These are phyloP conservation scores for Malassezia psittaci DNA, from an alignment of 1,284 basidiomycete genomes.

Conservation along the genomic window DNA sequence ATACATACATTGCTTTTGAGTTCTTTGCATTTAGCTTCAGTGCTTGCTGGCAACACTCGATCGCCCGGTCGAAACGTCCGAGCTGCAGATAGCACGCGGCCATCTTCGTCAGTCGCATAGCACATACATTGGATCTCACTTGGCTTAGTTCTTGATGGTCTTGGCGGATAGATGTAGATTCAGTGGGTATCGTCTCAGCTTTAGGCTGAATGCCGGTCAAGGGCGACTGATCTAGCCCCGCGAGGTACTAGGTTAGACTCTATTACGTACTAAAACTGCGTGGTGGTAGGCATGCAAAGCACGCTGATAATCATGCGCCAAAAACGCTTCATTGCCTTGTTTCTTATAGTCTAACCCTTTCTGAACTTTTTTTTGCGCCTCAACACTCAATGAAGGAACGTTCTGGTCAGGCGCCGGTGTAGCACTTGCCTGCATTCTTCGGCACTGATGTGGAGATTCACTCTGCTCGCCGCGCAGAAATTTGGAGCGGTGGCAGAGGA, in stretches of 20 bases:
- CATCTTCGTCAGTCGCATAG: constrained; percentile 8
- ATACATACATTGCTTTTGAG: constrained; percentile 16
- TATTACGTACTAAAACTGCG: constrained; percentile 7
- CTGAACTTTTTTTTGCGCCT: neutral
- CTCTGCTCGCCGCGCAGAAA: neutral
- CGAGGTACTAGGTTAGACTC: constrained; percentile 7
- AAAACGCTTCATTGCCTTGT: constrained; percentile 8
- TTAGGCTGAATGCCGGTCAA: neutral
- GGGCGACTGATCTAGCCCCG: constrained; percentile 11
- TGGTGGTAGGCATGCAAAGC: constrained; percentile 11
- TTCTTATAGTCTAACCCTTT: constrained; percentile 8
- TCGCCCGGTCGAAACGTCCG: constrained; percentile 11
- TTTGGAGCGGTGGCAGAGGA: neutral
- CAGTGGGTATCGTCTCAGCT: no score
- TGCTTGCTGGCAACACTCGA: constrained; percentile 12
- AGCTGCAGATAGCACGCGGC: constrained; percentile 18
- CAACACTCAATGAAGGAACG: neutral
- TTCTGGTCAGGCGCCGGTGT: no score
- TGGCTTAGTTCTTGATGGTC: constrained; percentile 13
- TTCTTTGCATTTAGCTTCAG: constrained; percentile 10
- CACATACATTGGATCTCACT: constrained; percentile 17
- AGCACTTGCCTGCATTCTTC: neutral
- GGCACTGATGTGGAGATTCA: constrained; percentile 1
- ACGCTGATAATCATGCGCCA: neutral
- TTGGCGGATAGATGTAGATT: neutral